Percentiles rank a stretch among this genome's conserved stretches.
Evolutionary conservation across 495 filamentous ascomycete species (phyloP).

Genomic region (Neurospora sp.): DNA sequence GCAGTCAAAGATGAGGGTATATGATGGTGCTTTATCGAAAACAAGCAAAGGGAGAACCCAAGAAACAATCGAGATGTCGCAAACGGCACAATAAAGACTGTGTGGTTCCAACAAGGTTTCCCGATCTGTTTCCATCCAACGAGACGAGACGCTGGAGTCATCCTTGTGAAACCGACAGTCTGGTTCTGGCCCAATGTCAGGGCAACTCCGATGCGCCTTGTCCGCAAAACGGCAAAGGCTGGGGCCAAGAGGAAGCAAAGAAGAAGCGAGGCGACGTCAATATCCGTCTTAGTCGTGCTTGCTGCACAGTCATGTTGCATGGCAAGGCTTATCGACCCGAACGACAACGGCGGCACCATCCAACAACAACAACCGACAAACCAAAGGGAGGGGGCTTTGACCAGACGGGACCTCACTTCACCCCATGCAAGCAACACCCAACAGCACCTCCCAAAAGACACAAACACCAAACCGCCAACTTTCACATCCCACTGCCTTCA

Average conservation of each 20-base stretch:
- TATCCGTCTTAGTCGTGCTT: not conserved
- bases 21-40: not conserved
- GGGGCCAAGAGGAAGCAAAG: not conserved
- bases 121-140: conserved; percentile 4
- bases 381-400: not conserved
- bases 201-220: not conserved
- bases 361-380: not conserved
- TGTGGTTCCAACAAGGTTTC: not conserved
- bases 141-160: not conserved
- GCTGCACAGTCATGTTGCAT: not conserved
- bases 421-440: not conserved
- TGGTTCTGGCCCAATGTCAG: not conserved
- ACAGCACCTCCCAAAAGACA: not conserved
- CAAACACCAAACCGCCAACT: not conserved
- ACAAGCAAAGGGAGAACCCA: not conserved
- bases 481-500: not conserved
- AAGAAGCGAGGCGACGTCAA: not conserved
- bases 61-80: not conserved
- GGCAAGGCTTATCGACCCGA: not conserved
- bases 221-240: not conserved
- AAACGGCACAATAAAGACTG: not conserved
- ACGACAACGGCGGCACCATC: not conserved
- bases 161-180: conserved; percentile 8
- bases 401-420: not conserved
- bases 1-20: not conserved